A percentile compares a stretch with the other conserved stretches of the same genome.
phyloP scores from a whole-genome alignment of 352 stramenopile genomes.

The Phytophthora crassamura region DNA sequence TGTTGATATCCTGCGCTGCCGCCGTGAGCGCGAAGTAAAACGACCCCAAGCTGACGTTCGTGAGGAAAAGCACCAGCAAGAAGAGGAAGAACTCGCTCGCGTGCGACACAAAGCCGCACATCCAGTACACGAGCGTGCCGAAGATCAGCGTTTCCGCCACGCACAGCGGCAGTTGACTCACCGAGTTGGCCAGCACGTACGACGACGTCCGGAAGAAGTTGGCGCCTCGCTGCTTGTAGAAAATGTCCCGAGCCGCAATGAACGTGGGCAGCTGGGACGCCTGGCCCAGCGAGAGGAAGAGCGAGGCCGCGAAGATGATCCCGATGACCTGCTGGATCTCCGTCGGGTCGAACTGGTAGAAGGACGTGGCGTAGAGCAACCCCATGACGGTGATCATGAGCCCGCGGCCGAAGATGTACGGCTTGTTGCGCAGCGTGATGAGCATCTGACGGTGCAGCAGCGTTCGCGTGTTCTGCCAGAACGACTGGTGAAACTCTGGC shows the following conservation, averaged over 20 bases:
- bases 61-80: slow-evolving; percentile 57
- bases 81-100: slow-evolving; percentile 51
- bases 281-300: too few relatives aligned
- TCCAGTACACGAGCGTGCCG: slow-evolving; percentile 86
- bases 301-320: slow-evolving; percentile 70
- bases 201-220: slow-evolving; percentile 61
- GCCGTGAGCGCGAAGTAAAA: slow-evolving; percentile 65
- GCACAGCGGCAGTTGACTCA: slow-evolving; percentile 48
- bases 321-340: slow-evolving; percentile 49
- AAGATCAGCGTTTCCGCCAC: slow-evolving; percentile 78
- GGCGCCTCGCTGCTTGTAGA: slow-evolving; percentile 58
- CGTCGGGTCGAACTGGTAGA: slow-evolving; percentile 45
- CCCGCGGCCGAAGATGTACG: slow-evolving; percentile 42
- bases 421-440: slow-evolving; percentile 53
- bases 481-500: slow-evolving; percentile 37
- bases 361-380: slow-evolving; percentile 43
- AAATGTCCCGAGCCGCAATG: too few relatives aligned
- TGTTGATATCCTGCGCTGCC: slow-evolving; percentile 38
- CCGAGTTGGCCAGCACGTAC: slow-evolving; percentile 62
- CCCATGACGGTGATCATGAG: slow-evolving; percentile 51
- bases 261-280: too few relatives aligned
- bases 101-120: slow-evolving; percentile 70
- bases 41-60: slow-evolving; percentile 54
- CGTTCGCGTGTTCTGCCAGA: slow-evolving; percentile 35
- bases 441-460: slow-evolving; percentile 56